Evolutionary conservation across 1,139 yeast genomes (phyloP).

Genomic region (Yamadazyma sp.): DNA sequence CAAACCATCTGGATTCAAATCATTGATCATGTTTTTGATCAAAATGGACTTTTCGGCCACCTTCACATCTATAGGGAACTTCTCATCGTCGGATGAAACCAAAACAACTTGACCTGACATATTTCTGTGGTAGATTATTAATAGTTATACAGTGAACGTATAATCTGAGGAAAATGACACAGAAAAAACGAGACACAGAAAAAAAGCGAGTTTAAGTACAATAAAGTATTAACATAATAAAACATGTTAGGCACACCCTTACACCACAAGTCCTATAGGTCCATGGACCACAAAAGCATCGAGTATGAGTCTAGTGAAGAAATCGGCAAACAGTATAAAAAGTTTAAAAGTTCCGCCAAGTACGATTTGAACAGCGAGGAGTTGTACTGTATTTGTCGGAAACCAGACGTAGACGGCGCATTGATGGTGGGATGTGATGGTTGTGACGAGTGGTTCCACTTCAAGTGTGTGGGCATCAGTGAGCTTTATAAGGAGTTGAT

Average conservation of each 20-base stretch:
- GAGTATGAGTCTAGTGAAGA: constrained; percentile 34
- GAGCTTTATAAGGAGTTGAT: constrained; percentile 57
- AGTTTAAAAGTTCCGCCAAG: constrained; percentile 43
- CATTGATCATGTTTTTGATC: constrained; percentile 88
- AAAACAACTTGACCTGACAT: constrained; percentile 58
- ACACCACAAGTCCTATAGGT: constrained; percentile 6
- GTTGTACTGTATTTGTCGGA: constrained; percentile 75
- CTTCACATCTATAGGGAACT: constrained; percentile 71
- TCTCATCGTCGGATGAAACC: constrained; percentile 72
- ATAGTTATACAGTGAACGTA: background rate
- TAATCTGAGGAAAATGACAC: background rate
- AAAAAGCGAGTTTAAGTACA: background rate
- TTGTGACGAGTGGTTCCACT: constrained; percentile 95
- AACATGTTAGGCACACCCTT: too few species aligned
- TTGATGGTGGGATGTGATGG: constrained; percentile 92
- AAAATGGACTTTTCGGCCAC: constrained; percentile 89
- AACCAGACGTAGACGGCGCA: constrained; percentile 74
- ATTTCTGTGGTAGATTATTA: background rate
- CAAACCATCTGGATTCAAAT: constrained; percentile 62
- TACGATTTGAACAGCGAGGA: constrained; percentile 56
- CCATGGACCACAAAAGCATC: constrained; percentile 8
- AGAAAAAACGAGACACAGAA: background rate
- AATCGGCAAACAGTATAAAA: constrained; percentile 45
- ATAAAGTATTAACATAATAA: too few species aligned
- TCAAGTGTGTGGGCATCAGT: constrained; percentile 68